Conservation (phyloP, 305 asterid species). For the Fraxinus sp. region DNA sequence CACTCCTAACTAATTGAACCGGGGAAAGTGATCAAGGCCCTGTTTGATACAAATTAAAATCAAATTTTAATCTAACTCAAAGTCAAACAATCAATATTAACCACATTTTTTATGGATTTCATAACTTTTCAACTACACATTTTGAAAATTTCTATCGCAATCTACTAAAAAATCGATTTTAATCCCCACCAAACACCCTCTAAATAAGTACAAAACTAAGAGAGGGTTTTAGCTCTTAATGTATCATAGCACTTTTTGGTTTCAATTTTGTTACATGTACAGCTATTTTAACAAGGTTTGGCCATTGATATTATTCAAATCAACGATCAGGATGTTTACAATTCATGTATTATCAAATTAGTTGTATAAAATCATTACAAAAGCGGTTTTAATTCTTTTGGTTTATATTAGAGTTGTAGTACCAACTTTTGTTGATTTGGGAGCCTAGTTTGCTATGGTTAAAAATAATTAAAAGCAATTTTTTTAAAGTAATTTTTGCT, state of each 20-base stretch:
- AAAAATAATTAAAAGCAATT: too few relatives aligned
- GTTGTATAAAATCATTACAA: background rate
- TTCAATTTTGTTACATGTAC: background rate
- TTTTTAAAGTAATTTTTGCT: background rate
- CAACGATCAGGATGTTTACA: background rate
- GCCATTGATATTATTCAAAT: background rate
- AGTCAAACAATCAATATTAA: too few relatives aligned
- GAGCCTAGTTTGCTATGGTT: background rate
- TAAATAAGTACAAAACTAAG: background rate
- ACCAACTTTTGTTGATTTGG: background rate
- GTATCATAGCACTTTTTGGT: too few relatives aligned
- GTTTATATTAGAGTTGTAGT: too few relatives aligned
- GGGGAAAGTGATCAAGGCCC: background rate
- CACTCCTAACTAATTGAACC: background rate
- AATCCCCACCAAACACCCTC: too few relatives aligned
- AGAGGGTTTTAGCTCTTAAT: background rate
- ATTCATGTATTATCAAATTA: background rate
- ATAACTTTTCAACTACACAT: too few relatives aligned
- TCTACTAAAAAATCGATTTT: too few relatives aligned
- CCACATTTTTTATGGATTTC: too few relatives aligned
- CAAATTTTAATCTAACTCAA: too few relatives aligned
- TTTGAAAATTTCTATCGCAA: too few relatives aligned
- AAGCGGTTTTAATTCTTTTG: background rate
- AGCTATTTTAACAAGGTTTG: background rate
- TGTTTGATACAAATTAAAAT: too few relatives aligned